Percentiles rank a stretch among this genome's conserved stretches.
Evolutionary conservation across 2,329 filamentous ascomycete genomes (phyloP).

Genomic region (Madurella fahalii): DNA sequence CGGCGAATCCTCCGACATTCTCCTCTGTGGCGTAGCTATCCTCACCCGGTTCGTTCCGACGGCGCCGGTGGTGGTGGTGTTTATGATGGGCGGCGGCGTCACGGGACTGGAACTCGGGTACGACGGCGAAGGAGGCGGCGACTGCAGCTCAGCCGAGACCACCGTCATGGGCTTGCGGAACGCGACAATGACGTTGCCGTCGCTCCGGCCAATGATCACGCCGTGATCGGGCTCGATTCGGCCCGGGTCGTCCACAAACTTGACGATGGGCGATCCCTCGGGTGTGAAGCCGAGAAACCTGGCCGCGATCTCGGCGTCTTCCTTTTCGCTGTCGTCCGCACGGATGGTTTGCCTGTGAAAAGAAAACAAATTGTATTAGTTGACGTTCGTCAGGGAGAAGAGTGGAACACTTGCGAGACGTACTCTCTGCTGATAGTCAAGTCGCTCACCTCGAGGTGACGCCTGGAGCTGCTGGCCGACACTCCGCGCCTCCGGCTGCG

Average conservation of each 20-base stretch:
- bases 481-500: conserved; percentile 10
- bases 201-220: conserved; percentile 36
- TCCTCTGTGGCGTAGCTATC: too few relatives aligned
- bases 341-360: conserved; percentile 17
- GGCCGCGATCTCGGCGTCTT: conserved; percentile 29
- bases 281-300: conserved; percentile 44
- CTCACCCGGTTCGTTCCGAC: too few relatives aligned
- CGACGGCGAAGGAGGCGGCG: too few relatives aligned
- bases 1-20: too few relatives aligned
- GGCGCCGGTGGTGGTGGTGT: too few relatives aligned
- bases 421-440: conserved; percentile 42
- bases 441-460: conserved; percentile 11
- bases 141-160: background rate
- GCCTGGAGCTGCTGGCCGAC: conserved; percentile 13
- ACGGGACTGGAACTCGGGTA: background rate
- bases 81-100: too few relatives aligned
- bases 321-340: conserved; percentile 33
- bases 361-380: conserved; percentile 3
- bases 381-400: conserved; percentile 1
- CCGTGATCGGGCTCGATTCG: conserved; percentile 30
- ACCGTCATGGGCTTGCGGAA: conserved; percentile 32
- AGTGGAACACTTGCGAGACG: conserved; percentile 20
- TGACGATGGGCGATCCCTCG: conserved; percentile 44
- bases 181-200: conserved; percentile 37
- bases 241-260: conserved; percentile 36